Conservation (phyloP, 768 basidiomycete genomes). For the Kwoniella heveanensis region DNA sequence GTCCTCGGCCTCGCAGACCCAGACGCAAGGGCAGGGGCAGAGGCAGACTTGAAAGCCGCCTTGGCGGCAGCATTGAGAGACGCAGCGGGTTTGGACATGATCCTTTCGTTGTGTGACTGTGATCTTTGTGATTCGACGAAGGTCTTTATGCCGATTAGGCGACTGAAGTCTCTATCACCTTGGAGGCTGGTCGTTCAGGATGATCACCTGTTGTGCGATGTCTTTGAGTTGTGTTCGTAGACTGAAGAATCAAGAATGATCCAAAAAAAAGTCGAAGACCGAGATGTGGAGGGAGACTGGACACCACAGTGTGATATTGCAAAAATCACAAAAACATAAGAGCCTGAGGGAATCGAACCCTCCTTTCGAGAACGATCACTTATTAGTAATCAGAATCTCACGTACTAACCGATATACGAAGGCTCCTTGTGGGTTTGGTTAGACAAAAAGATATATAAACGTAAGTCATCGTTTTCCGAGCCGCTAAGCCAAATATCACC, state of each 20-base stretch:
- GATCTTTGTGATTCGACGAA: no score
- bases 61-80: background rate
- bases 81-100: background rate
- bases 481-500: no score
- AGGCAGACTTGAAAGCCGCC: background rate
- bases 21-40: background rate
- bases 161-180: no score
- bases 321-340: constrained; percentile 17
- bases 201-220: no score
- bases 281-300: background rate
- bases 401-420: constrained; percentile 26
- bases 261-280: background rate
- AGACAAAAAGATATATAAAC: no score
- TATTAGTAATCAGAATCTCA: constrained; percentile 20
- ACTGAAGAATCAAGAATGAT: background rate
- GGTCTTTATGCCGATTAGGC: no score
- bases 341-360: constrained; percentile 25
- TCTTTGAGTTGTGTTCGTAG: no score
- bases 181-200: no score
- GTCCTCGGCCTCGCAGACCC: background rate
- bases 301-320: background rate
- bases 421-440: no score
- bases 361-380: constrained; percentile 15
- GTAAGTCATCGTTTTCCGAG: no score
- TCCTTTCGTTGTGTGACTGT: no score